A percentile compares a stretch with the other conserved stretches of the same genome.
phyloP scores from a whole-genome alignment of 768 basidiomycete species.

The Amanita brunnescens region DNA sequence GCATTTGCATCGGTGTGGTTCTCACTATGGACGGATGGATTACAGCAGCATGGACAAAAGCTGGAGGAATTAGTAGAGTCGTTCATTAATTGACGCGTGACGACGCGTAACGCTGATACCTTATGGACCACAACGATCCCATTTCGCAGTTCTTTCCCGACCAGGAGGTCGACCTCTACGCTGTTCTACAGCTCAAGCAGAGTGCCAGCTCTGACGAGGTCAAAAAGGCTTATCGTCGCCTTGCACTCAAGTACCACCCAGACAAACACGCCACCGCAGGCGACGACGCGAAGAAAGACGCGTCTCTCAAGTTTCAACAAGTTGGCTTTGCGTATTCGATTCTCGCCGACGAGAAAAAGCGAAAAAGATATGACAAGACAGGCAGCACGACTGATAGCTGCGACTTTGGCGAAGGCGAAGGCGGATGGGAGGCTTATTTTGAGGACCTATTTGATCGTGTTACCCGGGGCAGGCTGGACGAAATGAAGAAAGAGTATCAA shows the following conservation, averaged over 20 bases:
- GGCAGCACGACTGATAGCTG: slow-evolving; percentile 81
- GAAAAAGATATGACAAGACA: slow-evolving; percentile 73
- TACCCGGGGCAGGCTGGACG: slow-evolving; percentile 79
- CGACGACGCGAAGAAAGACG: slow-evolving; percentile 53
- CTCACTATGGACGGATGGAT: slow-evolving; percentile 39
- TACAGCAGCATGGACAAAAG: slow-evolving; percentile 15
- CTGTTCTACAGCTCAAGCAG: slow-evolving; percentile 49
- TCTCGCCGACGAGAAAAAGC: slow-evolving; percentile 67
- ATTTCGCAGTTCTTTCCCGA: slow-evolving; percentile 71
- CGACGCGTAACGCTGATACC: too few species aligned
- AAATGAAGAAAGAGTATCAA: slow-evolving; percentile 93
- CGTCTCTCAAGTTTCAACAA: slow-evolving; percentile 80
- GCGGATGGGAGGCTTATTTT: slow-evolving; percentile 95
- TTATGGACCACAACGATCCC: slow-evolving; percentile 74
- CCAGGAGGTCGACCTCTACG: slow-evolving; percentile 67
- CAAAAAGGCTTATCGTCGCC: slow-evolving; percentile 76
- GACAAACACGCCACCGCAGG: slow-evolving; percentile 72
- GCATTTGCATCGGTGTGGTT: slow-evolving; percentile 50
- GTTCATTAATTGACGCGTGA: neutral
- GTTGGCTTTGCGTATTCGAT: slow-evolving; percentile 93
- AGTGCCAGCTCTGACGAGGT: slow-evolving; percentile 59
- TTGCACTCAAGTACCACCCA: slow-evolving; percentile 79
- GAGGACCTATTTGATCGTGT: slow-evolving; percentile 82
- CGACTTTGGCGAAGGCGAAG: slow-evolving; percentile 62
- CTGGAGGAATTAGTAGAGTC: slow-evolving; percentile 4